Base-by-base conservation (phyloP, 129 eudicot species). In the Arctium lappa region DNA sequence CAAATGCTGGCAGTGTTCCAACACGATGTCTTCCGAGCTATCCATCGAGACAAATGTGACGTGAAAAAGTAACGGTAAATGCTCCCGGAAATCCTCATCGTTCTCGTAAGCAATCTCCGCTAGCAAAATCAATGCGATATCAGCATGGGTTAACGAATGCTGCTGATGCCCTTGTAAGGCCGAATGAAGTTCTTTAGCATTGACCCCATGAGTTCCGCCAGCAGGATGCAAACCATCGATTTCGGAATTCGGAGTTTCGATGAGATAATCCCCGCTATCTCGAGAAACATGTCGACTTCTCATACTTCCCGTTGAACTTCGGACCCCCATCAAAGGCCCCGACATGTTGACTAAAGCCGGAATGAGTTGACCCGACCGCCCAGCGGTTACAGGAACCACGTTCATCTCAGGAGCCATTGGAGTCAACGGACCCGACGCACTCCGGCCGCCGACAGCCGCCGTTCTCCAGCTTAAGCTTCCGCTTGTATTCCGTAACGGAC, bases 381-480 rank as follows among this genome's bases (percentile, higher is more conserved):
- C 99, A 15, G 95, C 91, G 7, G 91, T 83, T 69, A 90, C 98
- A 81, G 99, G 99, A 82, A 91, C 93, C 80, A 93, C 85, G 42
- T 89, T 93, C 83, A 95, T 79, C 85, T 95, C 99, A 4, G 99
- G 98, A 80, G 99, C 92, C 99, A 95, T 91, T 56, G 99, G 94
- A 69, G 90, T 95, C 83, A 95, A 73, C 8, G 99, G 99, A 27
- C 99, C 99, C 16, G 99, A 95, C 81, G 97, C 95, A 84, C 95
- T 95, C 80, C 99, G 86, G 27, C 99, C 99, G 2, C 97, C 98
- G 13, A 94, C 97, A 13, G 86, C 96, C 3, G 94, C 93, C 9
- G 99, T 91, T 83, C 99, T 83, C 99, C 99, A 95, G 87, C 97
- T 95, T 91, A 95, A 79, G 88, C 95, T 95, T 72, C 99, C 99